Base-by-base conservation (phyloP, 345 rosid genomes). In the Cardamine chenopodiifolia region DNA sequence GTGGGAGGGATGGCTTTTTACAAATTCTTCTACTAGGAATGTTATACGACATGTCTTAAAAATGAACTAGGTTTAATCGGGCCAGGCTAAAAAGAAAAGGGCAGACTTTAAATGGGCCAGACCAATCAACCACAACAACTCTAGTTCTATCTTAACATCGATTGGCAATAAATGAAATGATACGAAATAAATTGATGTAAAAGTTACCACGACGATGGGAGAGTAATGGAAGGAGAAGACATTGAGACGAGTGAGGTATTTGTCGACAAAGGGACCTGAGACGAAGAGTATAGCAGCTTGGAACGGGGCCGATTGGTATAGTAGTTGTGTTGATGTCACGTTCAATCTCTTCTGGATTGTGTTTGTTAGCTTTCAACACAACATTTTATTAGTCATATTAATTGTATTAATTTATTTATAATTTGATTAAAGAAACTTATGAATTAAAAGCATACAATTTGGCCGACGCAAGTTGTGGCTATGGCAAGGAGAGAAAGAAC, bases 231-330 rank as follows among this genome's bases (percentile, higher is more conserved):
- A 82, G 14, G 97, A 92, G 82, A 95, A 95, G 25, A 95, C 99
- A 39, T 82, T 95, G 72, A 85, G 92, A 54, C 86, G 70, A 75
- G 97, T 95, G 77, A 95, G 97, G 79, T 72, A 82, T 44, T 89
- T 89, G 73, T 95, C 99, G 4, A 95, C 99, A 44, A 95, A 63
- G 12, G 99, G 99, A 57, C 99, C 99, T 0, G 97, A 90, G 37
- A 95, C 93, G 54, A 95, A 95, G 35, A 95, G 93, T 82, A 92
- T 75, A n/a, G 96, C 99, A 6, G 99, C 97, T 82, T 95, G 99
- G 77, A 92, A 95, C 37, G 99, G 99, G 3, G 99, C 99, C 2
- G 99, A 95, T 25, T 95, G 99, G 78, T 95, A 95, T 8, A 92
- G 87, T 70, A 95, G 82, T 85, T 95, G 99, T 18, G 99, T 95